Percentiles rank a stretch among this genome's conserved stretches.
Conservation (phyloP, 78 protist genomes). For the Protostelium mycophagum region DNA sequence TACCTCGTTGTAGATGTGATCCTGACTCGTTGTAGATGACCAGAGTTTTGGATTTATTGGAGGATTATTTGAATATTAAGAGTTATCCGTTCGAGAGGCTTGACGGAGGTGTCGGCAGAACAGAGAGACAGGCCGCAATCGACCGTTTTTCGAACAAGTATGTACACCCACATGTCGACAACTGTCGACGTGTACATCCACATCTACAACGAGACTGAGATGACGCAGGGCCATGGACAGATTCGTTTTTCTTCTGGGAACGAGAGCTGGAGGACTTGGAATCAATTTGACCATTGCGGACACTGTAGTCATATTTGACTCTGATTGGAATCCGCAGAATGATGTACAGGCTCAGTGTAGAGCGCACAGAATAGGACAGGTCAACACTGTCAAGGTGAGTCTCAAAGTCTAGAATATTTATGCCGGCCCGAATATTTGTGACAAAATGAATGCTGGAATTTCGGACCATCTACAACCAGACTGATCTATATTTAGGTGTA, state of each 20-base stretch:
- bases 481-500: too few species aligned
- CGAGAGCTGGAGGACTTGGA: slow-evolving; percentile 97
- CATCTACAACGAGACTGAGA: background rate
- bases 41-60: slow-evolving; percentile 80
- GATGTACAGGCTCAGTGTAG: slow-evolving; percentile 86
- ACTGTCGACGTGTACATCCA: background rate
- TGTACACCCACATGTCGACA: background rate
- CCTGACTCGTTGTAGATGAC: slow-evolving; percentile 74
- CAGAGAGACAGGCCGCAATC: slow-evolving; percentile 74
- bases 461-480: too few species aligned
- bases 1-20: too few species aligned
- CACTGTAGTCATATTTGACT: slow-evolving; percentile 91
- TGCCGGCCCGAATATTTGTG: too few species aligned
- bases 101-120: slow-evolving; percentile 72
- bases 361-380: slow-evolving; percentile 97
- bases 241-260: slow-evolving; percentile 82
- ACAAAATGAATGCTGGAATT: too few species aligned
- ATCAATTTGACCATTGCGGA: slow-evolving; percentile 91
- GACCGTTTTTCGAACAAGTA: slow-evolving; percentile 74
- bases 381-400: slow-evolving; percentile 56
- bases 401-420: too few species aligned
- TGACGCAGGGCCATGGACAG: slow-evolving; percentile 16
- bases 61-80: slow-evolving; percentile 64
- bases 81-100: slow-evolving; percentile 67
- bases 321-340: slow-evolving; percentile 97